Evolutionary conservation across 2,329 filamentous ascomycete genomes (phyloP).

Genomic region (Epichloe brachyelytri): DNA sequence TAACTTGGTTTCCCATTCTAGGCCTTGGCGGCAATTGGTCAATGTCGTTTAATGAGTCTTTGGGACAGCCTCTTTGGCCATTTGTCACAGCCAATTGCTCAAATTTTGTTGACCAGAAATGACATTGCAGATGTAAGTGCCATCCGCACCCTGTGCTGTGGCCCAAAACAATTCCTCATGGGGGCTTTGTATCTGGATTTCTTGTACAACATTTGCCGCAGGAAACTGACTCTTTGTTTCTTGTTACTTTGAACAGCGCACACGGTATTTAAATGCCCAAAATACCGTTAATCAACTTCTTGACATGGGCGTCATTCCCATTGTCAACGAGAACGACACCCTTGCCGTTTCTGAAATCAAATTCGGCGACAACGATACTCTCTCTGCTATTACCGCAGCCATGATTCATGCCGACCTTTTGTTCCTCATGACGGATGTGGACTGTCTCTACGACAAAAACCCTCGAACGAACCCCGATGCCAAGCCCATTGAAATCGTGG

Average conservation of each 20-base stretch:
- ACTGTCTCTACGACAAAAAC: constrained; percentile 95
- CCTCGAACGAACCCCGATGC: constrained; percentile 76
- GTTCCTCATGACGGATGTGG: constrained; percentile 98
- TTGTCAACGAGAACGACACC: constrained; percentile 98
- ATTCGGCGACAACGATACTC: constrained; percentile 96
- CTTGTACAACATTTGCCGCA: neutral
- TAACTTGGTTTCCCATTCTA: constrained; percentile 17
- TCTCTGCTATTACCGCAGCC: constrained; percentile 89
- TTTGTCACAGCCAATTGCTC: constrained; percentile 78
- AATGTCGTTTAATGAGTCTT: constrained; percentile 86
- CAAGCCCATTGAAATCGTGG: constrained; percentile 79
- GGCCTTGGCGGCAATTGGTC: constrained; percentile 89
- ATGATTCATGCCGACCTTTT: constrained; percentile 96
- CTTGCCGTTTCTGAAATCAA: constrained; percentile 96
- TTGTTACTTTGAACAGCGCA: constrained; percentile 39
- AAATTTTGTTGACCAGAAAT: constrained; percentile 86
- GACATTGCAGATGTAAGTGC: constrained; percentile 79
- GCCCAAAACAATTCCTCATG: neutral
- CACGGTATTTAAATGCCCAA: constrained; percentile 91
- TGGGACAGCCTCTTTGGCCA: constrained; percentile 91
- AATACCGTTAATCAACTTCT: constrained; percentile 86
- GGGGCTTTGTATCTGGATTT: neutral
- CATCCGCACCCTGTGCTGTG: neutral
- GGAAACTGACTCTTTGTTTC: neutral
- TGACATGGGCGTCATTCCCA: constrained; percentile 91